Evolutionary conservation across 805 yeast genomes (phyloP).

Genomic region (Candida hispaniensis): DNA sequence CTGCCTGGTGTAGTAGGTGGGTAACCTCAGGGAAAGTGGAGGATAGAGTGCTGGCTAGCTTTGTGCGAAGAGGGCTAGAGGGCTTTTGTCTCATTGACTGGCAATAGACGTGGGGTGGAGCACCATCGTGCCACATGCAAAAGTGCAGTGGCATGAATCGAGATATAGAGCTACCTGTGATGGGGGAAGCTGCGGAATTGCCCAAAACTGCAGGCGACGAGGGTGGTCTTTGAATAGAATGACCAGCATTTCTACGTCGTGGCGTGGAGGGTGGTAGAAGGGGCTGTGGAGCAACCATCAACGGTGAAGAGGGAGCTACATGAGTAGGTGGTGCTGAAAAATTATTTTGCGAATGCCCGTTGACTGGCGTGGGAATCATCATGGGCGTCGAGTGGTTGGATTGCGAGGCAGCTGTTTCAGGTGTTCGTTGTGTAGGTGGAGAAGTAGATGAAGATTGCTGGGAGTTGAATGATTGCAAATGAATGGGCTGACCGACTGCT

Average conservation of each 20-base stretch:
- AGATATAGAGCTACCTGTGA: slow-evolving; percentile 8
- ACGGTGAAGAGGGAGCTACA: too few relatives aligned
- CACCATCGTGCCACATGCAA: slow-evolving; percentile 25
- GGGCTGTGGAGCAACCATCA: too few relatives aligned
- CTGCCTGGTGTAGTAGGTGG: slow-evolving; percentile 18
- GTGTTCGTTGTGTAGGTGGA: too few relatives aligned
- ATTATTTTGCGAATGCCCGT: too few relatives aligned
- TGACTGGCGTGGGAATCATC: too few relatives aligned
- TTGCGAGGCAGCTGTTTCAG: too few relatives aligned
- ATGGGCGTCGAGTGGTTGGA: too few relatives aligned
- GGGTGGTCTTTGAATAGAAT: slow-evolving; percentile 15
- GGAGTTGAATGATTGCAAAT: too few relatives aligned
- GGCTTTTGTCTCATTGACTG: slow-evolving; percentile 29
- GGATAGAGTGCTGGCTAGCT: slow-evolving; percentile 22
- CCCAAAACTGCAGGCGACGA: slow-evolving; percentile 15
- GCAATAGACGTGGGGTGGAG: slow-evolving; percentile 23
- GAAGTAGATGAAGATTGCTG: too few relatives aligned
- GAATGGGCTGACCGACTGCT: not conserved
- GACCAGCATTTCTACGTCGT: slow-evolving; percentile 7
- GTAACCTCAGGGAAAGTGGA: slow-evolving; percentile 24
- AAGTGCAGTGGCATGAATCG: slow-evolving; percentile 21
- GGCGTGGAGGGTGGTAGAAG: slow-evolving; percentile 13
- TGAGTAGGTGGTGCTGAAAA: slow-evolving; percentile 6
- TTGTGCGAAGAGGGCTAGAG: slow-evolving; percentile 28
- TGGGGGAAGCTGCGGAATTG: not conserved